These are phyloP conservation scores for Colletotrichum spinosum DNA, from an alignment of 2,329 filamentous ascomycete genomes.

Conservation along the genomic window DNA sequence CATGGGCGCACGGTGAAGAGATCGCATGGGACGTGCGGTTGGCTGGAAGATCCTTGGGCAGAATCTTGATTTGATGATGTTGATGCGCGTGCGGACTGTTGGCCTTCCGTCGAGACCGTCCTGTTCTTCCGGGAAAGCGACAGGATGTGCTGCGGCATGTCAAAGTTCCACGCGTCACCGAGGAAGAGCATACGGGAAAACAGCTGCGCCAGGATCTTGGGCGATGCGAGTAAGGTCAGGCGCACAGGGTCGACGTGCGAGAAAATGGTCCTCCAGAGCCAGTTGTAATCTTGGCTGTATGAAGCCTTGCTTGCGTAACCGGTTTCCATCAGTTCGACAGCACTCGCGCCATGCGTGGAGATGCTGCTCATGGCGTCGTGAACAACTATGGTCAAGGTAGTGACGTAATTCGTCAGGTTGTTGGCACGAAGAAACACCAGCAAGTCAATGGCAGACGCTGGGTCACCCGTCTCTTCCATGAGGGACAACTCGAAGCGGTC, in stretches of 20 bases:
- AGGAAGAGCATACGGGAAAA: slow-evolving; percentile 68
- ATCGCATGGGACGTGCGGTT: slow-evolving; percentile 42
- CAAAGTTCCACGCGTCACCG: slow-evolving; percentile 72
- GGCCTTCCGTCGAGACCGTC: not conserved
- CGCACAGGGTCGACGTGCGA: slow-evolving; percentile 62
- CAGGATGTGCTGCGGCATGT: slow-evolving; percentile 72
- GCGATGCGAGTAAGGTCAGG: slow-evolving; percentile 70
- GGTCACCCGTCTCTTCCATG: slow-evolving; percentile 40
- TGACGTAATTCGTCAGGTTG: slow-evolving; percentile 52
- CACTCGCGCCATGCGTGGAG: slow-evolving; percentile 19
- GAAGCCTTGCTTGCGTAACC: slow-evolving; percentile 31
- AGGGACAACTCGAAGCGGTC: slow-evolving; percentile 46
- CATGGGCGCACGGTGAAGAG: slow-evolving; percentile 73
- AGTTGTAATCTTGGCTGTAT: slow-evolving; percentile 47
- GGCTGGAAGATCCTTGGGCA: not conserved
- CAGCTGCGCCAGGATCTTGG: slow-evolving; percentile 70
- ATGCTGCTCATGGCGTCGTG: slow-evolving; percentile 40
- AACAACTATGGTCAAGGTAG: slow-evolving; percentile 54
- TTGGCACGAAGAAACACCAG: slow-evolving; percentile 53
- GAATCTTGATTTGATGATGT: not conserved
- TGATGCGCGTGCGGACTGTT: not conserved
- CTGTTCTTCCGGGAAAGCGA: slow-evolving; percentile 52
- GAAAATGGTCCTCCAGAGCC: slow-evolving; percentile 69
- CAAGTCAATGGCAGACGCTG: slow-evolving; percentile 46
- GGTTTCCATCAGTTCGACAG: slow-evolving; percentile 23